These are phyloP conservation scores for Psilocybe sp. DNA, from an alignment of 768 basidiomycete genomes.

Conservation along the genomic window DNA sequence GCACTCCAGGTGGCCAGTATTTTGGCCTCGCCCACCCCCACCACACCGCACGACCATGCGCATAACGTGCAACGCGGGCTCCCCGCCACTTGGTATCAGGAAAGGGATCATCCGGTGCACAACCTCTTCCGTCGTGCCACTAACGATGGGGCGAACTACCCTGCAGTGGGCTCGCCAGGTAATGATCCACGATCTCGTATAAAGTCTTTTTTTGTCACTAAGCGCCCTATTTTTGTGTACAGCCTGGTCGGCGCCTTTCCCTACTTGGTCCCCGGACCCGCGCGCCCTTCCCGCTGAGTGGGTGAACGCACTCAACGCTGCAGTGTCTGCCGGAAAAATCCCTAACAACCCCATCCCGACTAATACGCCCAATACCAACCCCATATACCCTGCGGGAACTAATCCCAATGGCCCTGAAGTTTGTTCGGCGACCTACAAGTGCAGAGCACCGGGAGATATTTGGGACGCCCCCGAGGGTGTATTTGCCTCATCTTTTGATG, in stretches of 20 bases:
- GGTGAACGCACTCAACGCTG: slow-evolving; percentile 66
- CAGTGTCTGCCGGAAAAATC: slow-evolving; percentile 67
- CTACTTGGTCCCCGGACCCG: slow-evolving; percentile 45
- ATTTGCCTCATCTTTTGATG: slow-evolving; percentile 72
- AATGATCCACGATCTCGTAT: slow-evolving; percentile 12
- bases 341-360: slow-evolving; percentile 61
- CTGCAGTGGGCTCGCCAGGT: slow-evolving; percentile 58
- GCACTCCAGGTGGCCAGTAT: slow-evolving; percentile 23
- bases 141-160: slow-evolving; percentile 47
- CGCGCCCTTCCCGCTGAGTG: slow-evolving; percentile 60
- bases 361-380: slow-evolving; percentile 31
- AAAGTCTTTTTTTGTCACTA: not conserved
- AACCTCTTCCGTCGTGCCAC: slow-evolving; percentile 57
- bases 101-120: slow-evolving; percentile 56
- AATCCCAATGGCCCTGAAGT: slow-evolving; percentile 48
- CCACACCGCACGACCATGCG: slow-evolving; percentile 23
- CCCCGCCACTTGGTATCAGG: slow-evolving; percentile 59
- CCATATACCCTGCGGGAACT: slow-evolving; percentile 42
- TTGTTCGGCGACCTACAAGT: slow-evolving; percentile 79
- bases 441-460: slow-evolving; percentile 56
- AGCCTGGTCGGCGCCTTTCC: slow-evolving; percentile 68
- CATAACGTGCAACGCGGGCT: slow-evolving; percentile 27
- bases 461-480: slow-evolving; percentile 76
- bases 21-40: slow-evolving; percentile 16
- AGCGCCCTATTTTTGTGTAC: slow-evolving; percentile 1